Evolutionary conservation across 2,329 filamentous ascomycete genomes (phyloP).

Genomic region (Aspergillus candidus): DNA sequence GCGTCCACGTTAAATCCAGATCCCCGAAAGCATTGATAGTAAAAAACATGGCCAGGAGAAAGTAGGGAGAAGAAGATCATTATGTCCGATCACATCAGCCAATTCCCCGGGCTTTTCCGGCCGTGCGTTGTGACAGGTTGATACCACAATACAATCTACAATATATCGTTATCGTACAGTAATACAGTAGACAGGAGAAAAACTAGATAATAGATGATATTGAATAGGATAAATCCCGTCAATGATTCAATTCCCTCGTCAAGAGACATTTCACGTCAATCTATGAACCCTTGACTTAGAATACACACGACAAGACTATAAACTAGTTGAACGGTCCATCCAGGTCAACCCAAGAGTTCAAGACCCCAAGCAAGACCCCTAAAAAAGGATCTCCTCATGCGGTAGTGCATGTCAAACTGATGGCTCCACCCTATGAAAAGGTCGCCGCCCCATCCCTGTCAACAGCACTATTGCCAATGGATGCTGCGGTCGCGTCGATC

Average conservation of each 20-base stretch:
- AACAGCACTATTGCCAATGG: slow-evolving; percentile 34
- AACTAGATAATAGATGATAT: slow-evolving; percentile 1
- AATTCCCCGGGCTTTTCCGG: no score
- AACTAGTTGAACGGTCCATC: neutral
- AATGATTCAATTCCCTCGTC: no score
- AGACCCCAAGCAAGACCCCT: slow-evolving; percentile 9
- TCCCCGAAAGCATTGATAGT: no score
- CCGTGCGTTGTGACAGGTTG: no score
- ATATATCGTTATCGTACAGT: neutral
- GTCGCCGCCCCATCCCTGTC: slow-evolving; percentile 19
- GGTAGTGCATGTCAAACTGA: slow-evolving; percentile 24
- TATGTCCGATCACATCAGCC: no score
- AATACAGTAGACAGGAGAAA: neutral
- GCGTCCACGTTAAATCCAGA: no score
- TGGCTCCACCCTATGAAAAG: slow-evolving; percentile 14
- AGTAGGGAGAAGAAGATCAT: no score
- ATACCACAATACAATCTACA: no score
- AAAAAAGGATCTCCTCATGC: slow-evolving; percentile 7
- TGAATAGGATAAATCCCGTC: no score
- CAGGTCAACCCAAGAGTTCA: slow-evolving; percentile 10
- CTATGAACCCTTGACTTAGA: neutral
- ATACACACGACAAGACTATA: no score
- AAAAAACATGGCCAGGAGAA: no score
- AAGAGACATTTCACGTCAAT: no score
- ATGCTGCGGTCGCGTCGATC: slow-evolving; percentile 31